Percentiles rank a stretch among this genome's conserved stretches.
Evolutionary conservation across 345 rosid genomes (phyloP).

Genomic region (Sonneratia caseolaris): DNA sequence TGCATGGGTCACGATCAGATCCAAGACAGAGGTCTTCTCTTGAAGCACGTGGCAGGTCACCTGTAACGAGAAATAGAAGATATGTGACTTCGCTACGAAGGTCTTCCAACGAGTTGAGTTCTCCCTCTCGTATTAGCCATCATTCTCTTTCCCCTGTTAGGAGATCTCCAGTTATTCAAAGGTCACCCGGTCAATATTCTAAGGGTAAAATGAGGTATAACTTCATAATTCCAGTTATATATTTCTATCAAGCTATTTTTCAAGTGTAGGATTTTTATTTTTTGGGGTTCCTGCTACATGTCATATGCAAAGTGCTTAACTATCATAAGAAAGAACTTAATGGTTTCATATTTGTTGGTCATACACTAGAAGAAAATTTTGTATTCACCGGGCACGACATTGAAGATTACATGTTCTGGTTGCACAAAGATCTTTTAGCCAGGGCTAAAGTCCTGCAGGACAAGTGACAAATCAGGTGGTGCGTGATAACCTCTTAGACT

Average conservation of each 20-base stretch:
- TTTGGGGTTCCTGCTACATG: not conserved
- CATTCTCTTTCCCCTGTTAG: constrained; percentile 34
- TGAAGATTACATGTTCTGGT: not conserved
- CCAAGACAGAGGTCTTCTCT: constrained; percentile 22
- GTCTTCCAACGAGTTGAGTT: constrained; percentile 34
- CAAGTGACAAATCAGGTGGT: constrained; percentile 7
- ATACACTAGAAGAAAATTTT: not conserved
- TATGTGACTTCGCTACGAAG: constrained; percentile 16
- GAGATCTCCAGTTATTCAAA: constrained; percentile 26
- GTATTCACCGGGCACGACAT: not conserved
- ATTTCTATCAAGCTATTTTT: not conserved
- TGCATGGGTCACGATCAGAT: constrained; percentile 18
- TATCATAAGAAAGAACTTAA: not conserved
- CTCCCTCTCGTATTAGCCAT: constrained; percentile 35
- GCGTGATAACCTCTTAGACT: constrained; percentile 18
- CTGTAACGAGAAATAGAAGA: constrained; percentile 5
- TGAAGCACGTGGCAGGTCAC: constrained; percentile 5
- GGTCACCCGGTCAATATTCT: constrained; percentile 34
- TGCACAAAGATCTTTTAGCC: constrained; percentile 8
- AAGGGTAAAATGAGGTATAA: constrained; percentile 43
- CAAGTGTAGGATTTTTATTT: not conserved
- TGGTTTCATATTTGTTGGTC: not conserved
- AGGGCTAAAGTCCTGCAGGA: constrained; percentile 9
- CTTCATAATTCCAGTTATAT: not conserved
- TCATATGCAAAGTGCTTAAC: not conserved